Evolutionary conservation across 192 early-diverging fungal species (phyloP).

Genomic region (Radiomyces spectabilis): DNA sequence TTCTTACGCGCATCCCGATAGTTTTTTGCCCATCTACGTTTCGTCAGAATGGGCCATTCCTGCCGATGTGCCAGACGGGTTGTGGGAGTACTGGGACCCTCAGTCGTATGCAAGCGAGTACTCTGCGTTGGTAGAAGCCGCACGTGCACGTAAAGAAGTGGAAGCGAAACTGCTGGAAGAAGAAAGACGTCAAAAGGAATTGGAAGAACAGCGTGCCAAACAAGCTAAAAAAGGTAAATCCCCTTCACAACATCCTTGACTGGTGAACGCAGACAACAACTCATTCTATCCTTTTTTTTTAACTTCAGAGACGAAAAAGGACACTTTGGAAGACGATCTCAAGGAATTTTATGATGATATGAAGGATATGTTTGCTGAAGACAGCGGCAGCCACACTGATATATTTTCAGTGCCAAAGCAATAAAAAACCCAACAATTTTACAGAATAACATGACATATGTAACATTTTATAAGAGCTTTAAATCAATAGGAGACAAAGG

Average conservation of each 20-base stretch:
- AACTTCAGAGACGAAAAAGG: neutral
- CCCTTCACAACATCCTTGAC: neutral
- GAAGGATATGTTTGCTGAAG: slow-evolving; percentile 19
- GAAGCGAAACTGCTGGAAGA: slow-evolving; percentile 1
- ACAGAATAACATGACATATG: no score
- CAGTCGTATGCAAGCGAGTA: slow-evolving; percentile 34
- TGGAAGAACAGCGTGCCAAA: neutral
- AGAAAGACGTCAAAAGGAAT: slow-evolving; percentile 1
- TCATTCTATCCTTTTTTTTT: neutral
- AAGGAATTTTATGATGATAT: slow-evolving; percentile 55
- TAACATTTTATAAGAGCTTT: no score
- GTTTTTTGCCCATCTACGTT: slow-evolving; percentile 57
- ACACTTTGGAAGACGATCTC: slow-evolving; percentile 46
- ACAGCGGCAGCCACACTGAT: slow-evolving; percentile 1
- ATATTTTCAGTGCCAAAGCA: slow-evolving; percentile 17
- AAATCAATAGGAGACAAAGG: no score
- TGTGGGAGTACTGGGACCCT: slow-evolving; percentile 58
- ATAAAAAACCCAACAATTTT: no score
- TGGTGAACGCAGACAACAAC: no score
- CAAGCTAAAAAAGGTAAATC: neutral
- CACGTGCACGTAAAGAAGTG: neutral
- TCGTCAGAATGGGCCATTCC: slow-evolving; percentile 50
- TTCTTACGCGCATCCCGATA: slow-evolving; percentile 45
- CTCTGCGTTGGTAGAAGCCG: slow-evolving; percentile 3
- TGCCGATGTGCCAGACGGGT: slow-evolving; percentile 23